Percentiles rank a stretch among this genome's conserved stretches.
These are phyloP conservation scores for Fimicolochytrium jonesii DNA, from an alignment of 192 early-diverging fungal species.

Conservation along the genomic window DNA sequence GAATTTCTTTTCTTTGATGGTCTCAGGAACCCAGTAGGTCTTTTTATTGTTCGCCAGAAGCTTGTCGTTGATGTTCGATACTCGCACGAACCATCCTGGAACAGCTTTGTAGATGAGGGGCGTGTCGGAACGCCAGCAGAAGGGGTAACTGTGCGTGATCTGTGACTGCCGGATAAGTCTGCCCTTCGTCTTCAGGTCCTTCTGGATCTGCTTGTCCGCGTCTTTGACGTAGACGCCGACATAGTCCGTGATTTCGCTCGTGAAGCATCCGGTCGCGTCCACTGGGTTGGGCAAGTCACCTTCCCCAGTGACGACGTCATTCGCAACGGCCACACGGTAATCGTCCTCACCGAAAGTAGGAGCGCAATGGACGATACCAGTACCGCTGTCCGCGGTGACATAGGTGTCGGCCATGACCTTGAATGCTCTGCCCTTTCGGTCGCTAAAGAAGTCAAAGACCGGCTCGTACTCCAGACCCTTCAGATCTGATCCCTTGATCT, in stretches of 20 bases:
- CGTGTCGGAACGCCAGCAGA: conserved; percentile 96
- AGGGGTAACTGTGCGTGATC: conserved; percentile 89
- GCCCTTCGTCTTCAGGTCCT: conserved; percentile 75
- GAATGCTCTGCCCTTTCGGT: conserved; percentile 71
- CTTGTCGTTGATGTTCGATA: conserved; percentile 75
- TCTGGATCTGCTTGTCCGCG: conserved; percentile 95
- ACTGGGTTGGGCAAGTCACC: conserved; percentile 87
- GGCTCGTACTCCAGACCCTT: conserved; percentile 88
- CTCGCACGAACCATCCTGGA: conserved; percentile 96
- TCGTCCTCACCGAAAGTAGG: conserved; percentile 99
- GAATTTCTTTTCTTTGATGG: conserved; percentile 96
- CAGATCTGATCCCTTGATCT: conserved; percentile 71
- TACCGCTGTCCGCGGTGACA: conserved; percentile 90
- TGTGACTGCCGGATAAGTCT: conserved; percentile 90
- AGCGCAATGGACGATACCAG: conserved; percentile 96
- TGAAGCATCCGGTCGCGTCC: conserved; percentile 80
- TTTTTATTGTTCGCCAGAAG: conserved; percentile 82
- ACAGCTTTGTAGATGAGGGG: conserved; percentile 96
- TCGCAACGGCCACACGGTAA: conserved; percentile 83
- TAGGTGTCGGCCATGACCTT: conserved; percentile 84
- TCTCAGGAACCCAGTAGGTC: conserved; percentile 93
- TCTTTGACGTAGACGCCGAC: conserved; percentile 87
- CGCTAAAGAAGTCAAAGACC: conserved; percentile 74
- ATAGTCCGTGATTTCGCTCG: conserved; percentile 71
- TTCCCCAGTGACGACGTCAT: conserved; percentile 77